phyloP scores from a whole-genome alignment of 129 eudicot genomes.

The Helichrysum umbraculigerum region DNA sequence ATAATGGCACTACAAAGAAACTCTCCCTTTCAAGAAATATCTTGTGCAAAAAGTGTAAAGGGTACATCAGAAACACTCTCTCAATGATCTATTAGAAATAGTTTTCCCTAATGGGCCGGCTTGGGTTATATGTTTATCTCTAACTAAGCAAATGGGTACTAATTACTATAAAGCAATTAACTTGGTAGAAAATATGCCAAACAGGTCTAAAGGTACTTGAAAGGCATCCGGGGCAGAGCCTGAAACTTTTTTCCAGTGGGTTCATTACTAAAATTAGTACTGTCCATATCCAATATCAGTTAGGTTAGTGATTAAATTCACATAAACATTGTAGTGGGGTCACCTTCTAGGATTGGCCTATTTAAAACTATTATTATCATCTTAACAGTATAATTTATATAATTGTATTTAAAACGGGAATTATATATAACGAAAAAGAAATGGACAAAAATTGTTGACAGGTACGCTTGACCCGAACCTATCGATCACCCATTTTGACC shows the following conservation, averaged over 20 bases:
- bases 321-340: not conserved
- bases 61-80: conserved; percentile 41
- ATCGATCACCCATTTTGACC: not conserved
- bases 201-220: no score
- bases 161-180: no score
- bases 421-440: no score
- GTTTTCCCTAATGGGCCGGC: not conserved
- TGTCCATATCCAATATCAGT: no score
- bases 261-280: no score
- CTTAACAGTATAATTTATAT: not conserved
- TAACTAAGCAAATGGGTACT: not conserved
- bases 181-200: no score
- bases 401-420: no score
- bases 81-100: not conserved
- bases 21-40: conserved; percentile 68
- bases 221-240: no score
- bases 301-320: not conserved
- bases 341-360: not conserved
- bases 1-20: conserved; percentile 67
- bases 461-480: not conserved
- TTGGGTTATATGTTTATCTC: not conserved
- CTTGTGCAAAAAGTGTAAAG: conserved; percentile 74
- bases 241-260: no score
- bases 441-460: not conserved
- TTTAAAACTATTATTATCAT: not conserved